A percentile compares a stretch with the other conserved stretches of the same genome.
phyloP scores from a whole-genome alignment of 2,329 filamentous ascomycete genomes.

The Cyanodermella asteris region DNA sequence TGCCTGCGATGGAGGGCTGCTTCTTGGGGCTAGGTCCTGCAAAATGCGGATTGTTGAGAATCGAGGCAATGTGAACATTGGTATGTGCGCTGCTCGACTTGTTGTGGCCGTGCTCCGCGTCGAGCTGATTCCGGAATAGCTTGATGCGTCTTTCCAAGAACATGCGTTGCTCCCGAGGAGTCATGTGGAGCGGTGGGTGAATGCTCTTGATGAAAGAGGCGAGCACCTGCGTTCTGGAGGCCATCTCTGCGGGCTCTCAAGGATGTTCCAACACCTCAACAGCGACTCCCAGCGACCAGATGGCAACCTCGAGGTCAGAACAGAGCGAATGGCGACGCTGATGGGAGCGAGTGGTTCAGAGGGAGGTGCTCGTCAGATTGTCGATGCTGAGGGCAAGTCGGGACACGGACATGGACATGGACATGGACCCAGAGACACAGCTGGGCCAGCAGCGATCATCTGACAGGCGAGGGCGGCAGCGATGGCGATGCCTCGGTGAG shows the following conservation, averaged over 20 bases:
- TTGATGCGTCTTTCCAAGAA: constrained; percentile 37
- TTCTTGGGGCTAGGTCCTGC: not conserved
- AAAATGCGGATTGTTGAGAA: constrained; percentile 30
- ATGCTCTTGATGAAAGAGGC: constrained; percentile 31
- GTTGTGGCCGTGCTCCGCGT: constrained; percentile 29
- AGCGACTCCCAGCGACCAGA: no score
- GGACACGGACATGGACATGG: no score
- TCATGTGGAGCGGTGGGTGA: constrained; percentile 28
- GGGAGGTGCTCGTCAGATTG: not conserved
- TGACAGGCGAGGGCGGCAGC: no score
- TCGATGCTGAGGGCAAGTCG: no score
- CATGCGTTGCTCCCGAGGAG: constrained; percentile 33
- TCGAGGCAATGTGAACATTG: constrained; percentile 25
- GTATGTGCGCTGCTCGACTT: constrained; percentile 10
- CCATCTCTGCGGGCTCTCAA: constrained; percentile 30
- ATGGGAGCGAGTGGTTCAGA: constrained; percentile 1
- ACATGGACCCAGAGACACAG: no score
- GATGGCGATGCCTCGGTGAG: no score
- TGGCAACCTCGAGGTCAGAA: constrained; percentile 1
- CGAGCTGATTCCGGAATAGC: constrained; percentile 41
- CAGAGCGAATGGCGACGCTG: not conserved
- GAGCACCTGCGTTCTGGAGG: constrained; percentile 23
- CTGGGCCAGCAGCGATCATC: no score
- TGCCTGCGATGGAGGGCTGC: not conserved
- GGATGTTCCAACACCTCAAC: no score